A percentile compares a stretch with the other conserved stretches of the same genome.
Conservation (phyloP, 192 early-diverging fungal genomes). For the Borealophlyctis nickersoniae region DNA sequence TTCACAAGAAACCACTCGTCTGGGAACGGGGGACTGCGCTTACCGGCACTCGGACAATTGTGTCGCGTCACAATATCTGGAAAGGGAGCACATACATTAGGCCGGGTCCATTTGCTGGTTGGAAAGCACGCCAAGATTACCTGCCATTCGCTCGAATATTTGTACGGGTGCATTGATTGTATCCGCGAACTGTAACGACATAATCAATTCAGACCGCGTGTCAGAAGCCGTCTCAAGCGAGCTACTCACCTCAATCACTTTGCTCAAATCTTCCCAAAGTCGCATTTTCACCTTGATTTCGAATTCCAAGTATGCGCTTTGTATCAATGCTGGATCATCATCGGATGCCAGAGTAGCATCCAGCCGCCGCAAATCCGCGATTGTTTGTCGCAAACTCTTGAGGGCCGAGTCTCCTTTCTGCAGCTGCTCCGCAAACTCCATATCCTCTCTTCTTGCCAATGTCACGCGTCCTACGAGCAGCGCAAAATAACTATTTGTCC, state of each 20-base stretch:
- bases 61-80: slow-evolving; percentile 26
- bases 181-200: slow-evolving; percentile 19
- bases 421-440: not conserved
- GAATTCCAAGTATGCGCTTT: slow-evolving; percentile 24
- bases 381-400: slow-evolving; percentile 8
- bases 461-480: slow-evolving; percentile 11
- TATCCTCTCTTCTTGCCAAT: slow-evolving; percentile 3
- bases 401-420: slow-evolving; percentile 9
- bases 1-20: too few species aligned
- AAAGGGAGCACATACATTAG: not conserved
- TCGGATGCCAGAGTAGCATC: not conserved
- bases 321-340: slow-evolving; percentile 17
- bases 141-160: slow-evolving; percentile 28
- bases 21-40: not conserved
- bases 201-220: not conserved
- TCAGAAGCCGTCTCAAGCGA: not conserved
- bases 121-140: not conserved
- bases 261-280: slow-evolving; percentile 12
- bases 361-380: not conserved
- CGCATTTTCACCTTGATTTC: slow-evolving; percentile 18
- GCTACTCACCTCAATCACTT: slow-evolving; percentile 13
- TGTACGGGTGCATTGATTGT: slow-evolving; percentile 12
- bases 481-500: slow-evolving; percentile 3
- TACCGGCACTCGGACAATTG: slow-evolving; percentile 19
- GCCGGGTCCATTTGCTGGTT: not conserved